phyloP scores from a whole-genome alignment of 805 yeast genomes.

The Ogataea degrootiae region DNA sequence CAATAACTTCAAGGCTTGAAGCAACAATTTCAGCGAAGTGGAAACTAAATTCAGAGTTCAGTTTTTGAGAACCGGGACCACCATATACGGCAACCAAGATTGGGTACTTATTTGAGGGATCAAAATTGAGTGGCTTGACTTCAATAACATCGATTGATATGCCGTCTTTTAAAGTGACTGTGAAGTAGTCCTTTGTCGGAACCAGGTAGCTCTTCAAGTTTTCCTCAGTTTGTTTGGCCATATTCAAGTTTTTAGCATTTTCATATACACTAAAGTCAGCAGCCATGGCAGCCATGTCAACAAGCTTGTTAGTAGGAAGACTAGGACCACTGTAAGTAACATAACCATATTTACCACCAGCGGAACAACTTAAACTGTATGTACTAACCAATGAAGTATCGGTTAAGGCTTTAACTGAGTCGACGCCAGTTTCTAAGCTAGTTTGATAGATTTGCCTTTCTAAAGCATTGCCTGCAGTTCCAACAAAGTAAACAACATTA shows the following conservation, averaged over 20 bases:
- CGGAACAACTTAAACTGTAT: slow-evolving; percentile 49
- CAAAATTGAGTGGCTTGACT: slow-evolving; percentile 54
- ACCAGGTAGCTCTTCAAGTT: slow-evolving; percentile 34
- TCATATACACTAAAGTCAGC: slow-evolving; percentile 8
- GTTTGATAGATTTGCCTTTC: slow-evolving; percentile 58
- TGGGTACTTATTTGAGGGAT: slow-evolving; percentile 47
- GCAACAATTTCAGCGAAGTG: slow-evolving; percentile 58
- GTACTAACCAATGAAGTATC: slow-evolving; percentile 36
- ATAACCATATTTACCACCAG: slow-evolving; percentile 49
- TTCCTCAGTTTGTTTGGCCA: slow-evolving; percentile 4
- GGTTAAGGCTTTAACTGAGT: slow-evolving; percentile 22
- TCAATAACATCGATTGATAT: slow-evolving; percentile 50
- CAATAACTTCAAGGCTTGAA: slow-evolving; percentile 54
- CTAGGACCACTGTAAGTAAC: slow-evolving; percentile 45
- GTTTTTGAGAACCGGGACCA: slow-evolving; percentile 74
- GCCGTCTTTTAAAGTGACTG: slow-evolving; percentile 29
- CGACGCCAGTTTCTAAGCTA: slow-evolving; percentile 28
- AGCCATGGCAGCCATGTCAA: slow-evolving; percentile 22
- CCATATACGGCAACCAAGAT: slow-evolving; percentile 67
- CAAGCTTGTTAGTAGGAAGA: slow-evolving; percentile 41
- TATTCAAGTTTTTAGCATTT: slow-evolving; percentile 11
- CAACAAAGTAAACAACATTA: slow-evolving; percentile 48
- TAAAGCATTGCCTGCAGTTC: slow-evolving; percentile 51
- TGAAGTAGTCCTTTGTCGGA: slow-evolving; percentile 45
- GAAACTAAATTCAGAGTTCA: slow-evolving; percentile 40